Evolutionary conservation across 805 yeast genomes (phyloP).

Genomic region (Jamesozyma jinghongensis): DNA sequence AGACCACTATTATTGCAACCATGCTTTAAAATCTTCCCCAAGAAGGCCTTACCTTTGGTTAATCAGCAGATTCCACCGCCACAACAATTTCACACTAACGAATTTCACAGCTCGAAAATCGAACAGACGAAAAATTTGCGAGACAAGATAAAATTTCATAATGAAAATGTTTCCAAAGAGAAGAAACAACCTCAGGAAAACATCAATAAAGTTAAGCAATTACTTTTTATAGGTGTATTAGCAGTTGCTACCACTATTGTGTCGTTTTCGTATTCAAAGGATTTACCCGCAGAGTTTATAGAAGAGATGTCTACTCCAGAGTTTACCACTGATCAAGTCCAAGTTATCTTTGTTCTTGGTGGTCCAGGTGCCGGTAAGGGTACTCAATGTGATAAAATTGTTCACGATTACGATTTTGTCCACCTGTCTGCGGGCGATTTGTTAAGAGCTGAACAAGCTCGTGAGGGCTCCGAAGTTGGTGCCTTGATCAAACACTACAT

Average conservation of each 20-base stretch:
- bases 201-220: constrained; percentile 29
- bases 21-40: too few species aligned
- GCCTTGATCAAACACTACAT: constrained; percentile 76
- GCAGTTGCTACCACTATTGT: constrained; percentile 44
- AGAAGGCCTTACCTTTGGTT: too few species aligned
- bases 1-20: too few species aligned
- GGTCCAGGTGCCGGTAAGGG: constrained; percentile 99
- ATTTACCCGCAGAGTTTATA: constrained; percentile 36
- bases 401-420: constrained; percentile 67
- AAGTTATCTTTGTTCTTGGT: constrained; percentile 85
- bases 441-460: constrained; percentile 80
- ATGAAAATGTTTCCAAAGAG: not conserved
- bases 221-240: constrained; percentile 34
- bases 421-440: constrained; percentile 96
- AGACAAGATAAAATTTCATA: not conserved
- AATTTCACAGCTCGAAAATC: not conserved
- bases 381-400: constrained; percentile 85
- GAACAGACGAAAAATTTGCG: not conserved
- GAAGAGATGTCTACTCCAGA: constrained; percentile 34
- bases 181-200: not conserved
- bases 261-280: constrained; percentile 36
- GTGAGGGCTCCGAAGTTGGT: constrained; percentile 77
- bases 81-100: too few species aligned
- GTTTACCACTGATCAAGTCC: constrained; percentile 55
- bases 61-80: too few species aligned